Conservation (phyloP, 2,329 filamentous ascomycete species). For the Teratosphaeria zuluensis region DNA sequence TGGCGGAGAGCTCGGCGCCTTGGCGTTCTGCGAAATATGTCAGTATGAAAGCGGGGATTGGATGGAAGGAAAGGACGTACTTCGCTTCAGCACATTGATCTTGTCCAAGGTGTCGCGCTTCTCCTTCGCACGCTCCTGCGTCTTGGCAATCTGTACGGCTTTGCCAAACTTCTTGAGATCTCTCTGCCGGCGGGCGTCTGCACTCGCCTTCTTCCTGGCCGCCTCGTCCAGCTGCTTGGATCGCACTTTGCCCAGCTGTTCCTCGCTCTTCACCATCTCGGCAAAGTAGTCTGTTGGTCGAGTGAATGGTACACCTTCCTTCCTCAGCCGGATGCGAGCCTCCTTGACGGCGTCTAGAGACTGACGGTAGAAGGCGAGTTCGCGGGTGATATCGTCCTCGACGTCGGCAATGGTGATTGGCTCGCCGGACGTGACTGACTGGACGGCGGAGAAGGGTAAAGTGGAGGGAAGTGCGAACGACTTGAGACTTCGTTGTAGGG, state of each 20-base stretch:
- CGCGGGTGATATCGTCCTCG: conserved; percentile 83
- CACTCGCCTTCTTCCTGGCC: conserved; percentile 80
- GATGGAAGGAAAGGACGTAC: conserved; percentile 47
- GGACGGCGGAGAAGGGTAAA: conserved; percentile 74
- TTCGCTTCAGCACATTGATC: conserved; percentile 90
- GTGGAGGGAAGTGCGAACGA: conserved; percentile 64
- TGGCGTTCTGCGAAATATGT: conserved; percentile 60
- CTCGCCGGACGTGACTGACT: conserved; percentile 59
- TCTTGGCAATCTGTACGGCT: conserved; percentile 89
- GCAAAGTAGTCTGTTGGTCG: conserved; percentile 93
- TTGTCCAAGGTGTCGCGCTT: conserved; percentile 92
- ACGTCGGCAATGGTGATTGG: conserved; percentile 70
- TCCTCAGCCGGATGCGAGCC: conserved; percentile 64
- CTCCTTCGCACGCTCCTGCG: conserved; percentile 86
- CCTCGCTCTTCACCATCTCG: conserved; percentile 97
- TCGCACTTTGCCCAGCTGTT: conserved; percentile 96
- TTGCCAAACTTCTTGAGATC: conserved; percentile 99
- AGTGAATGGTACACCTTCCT: conserved; percentile 76
- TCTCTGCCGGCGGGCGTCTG: conserved; percentile 81
- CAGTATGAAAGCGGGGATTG: background rate
- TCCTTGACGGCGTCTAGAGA: conserved; percentile 67
- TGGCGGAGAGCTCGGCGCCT: conserved; percentile 54
- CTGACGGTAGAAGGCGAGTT: conserved; percentile 88
- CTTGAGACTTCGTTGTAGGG: conserved; percentile 68
- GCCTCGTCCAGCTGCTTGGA: conserved; percentile 87